Conservation (phyloP, 106 monocot genomes). For the Dactylorhiza incarnata region DNA sequence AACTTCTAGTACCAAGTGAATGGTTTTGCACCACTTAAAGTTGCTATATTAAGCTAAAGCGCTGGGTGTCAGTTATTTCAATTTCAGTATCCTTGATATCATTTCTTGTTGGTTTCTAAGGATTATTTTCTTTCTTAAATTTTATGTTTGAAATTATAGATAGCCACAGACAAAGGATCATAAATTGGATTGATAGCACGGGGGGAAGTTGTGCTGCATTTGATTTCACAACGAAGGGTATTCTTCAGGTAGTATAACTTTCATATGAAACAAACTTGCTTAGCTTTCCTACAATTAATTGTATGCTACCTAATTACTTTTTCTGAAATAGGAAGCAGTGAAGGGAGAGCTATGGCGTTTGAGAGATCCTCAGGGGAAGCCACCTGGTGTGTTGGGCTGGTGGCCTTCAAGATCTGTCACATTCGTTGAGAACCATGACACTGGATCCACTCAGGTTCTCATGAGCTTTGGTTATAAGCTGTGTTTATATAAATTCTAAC, state of each 20-base stretch:
- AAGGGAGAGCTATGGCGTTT: slow-evolving; percentile 78
- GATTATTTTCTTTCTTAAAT: neutral
- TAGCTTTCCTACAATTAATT: neutral
- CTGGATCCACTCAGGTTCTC: slow-evolving; percentile 81
- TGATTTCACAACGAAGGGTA: slow-evolving; percentile 94
- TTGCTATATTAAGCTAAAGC: neutral
- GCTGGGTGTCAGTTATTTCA: neutral
- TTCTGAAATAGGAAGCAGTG: slow-evolving; percentile 57
- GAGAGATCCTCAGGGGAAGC: slow-evolving; percentile 59
- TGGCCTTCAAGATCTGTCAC: slow-evolving; percentile 88
- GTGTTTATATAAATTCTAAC: neutral
- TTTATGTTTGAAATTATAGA: neutral
- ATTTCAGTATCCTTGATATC: neutral
- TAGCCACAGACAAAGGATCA: slow-evolving; percentile 66
- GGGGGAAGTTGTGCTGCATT: slow-evolving; percentile 74
- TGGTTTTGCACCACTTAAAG: too few species aligned
- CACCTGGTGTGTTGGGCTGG: slow-evolving; percentile 87
- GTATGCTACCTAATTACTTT: slow-evolving; percentile 1
- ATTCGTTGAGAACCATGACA: slow-evolving; percentile 89
- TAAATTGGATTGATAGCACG: slow-evolving; percentile 71
- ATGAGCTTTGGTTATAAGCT: neutral
- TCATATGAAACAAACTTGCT: neutral
- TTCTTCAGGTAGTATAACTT: slow-evolving; percentile 59
- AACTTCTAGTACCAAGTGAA: too few species aligned
- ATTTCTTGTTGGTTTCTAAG: neutral